Percentiles rank a stretch among this genome's conserved stretches.
phyloP scores from a whole-genome alignment of 2,329 filamentous ascomycete species.

The Westerdykella aurantiaca region DNA sequence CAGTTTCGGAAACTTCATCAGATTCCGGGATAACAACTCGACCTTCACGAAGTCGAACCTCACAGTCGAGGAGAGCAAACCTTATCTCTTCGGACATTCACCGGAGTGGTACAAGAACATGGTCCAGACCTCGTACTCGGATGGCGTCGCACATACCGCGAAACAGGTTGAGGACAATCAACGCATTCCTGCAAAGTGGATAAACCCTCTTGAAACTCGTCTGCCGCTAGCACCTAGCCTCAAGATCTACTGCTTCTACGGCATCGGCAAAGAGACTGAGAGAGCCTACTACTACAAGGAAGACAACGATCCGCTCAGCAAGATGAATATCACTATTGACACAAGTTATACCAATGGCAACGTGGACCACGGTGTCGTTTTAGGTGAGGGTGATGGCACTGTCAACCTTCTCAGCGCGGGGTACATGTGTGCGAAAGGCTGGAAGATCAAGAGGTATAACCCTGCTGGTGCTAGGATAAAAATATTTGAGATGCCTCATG shows the following conservation, averaged over 20 bases:
- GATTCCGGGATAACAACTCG: slow-evolving; percentile 65
- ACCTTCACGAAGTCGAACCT: slow-evolving; percentile 57
- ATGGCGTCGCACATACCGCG: slow-evolving; percentile 75
- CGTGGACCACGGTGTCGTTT: slow-evolving; percentile 81
- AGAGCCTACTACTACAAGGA: slow-evolving; percentile 84
- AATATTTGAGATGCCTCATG: slow-evolving; percentile 92
- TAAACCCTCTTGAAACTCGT: slow-evolving; percentile 87
- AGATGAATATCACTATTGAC: slow-evolving; percentile 58
- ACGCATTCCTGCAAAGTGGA: slow-evolving; percentile 65
- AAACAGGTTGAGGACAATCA: slow-evolving; percentile 68
- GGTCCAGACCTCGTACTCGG: slow-evolving; percentile 71
- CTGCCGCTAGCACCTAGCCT: slow-evolving; percentile 80
- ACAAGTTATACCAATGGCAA: slow-evolving; percentile 44
- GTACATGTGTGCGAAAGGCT: slow-evolving; percentile 96
- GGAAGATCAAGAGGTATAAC: slow-evolving; percentile 91
- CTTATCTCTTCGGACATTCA: slow-evolving; percentile 70
- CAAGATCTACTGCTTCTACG: slow-evolving; percentile 98
- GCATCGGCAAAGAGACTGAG: slow-evolving; percentile 88
- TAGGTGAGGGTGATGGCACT: slow-evolving; percentile 94
- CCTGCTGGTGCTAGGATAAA: slow-evolving; percentile 75
- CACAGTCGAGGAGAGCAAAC: slow-evolving; percentile 70
- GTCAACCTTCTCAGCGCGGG: slow-evolving; percentile 87
- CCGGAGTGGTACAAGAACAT: slow-evolving; percentile 81
- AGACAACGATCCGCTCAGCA: slow-evolving; percentile 60
- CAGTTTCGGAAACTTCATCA: slow-evolving; percentile 75